Evolutionary conservation across 306 rosid species (phyloP), one percentile per base, ranked within the genome.

Genomic region (Ormosia semicastrata): DNA sequence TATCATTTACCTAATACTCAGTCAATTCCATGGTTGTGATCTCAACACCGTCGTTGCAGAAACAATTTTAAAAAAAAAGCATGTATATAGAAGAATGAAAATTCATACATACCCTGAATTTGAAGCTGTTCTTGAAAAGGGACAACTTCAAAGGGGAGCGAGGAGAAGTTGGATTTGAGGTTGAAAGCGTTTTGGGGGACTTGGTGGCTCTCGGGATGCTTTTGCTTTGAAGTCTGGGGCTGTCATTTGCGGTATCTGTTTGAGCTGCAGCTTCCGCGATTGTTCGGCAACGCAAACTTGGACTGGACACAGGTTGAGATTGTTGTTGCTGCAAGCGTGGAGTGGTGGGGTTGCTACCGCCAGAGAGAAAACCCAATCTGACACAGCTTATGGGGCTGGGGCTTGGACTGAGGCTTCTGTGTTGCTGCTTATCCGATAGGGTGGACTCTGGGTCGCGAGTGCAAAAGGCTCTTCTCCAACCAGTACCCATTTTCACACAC

Each of bases 401-500:
- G 43, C 85, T 90, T 0, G 93, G 85, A 18, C 92, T 89, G 0
- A 73, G 75, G 60, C 83, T 87, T 8, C 76, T 77, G 5, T 8
- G 49, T 9, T 82, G 87, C 3, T 82, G 85, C 73, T 88, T 88
- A 52, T 90, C 92, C 0, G 97, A 77, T 11, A 78, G 14, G 66
- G 71, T 78, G 4, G 91, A 84, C 12, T 89, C 92, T 32, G 92
- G 86, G 81, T 92, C 94, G 12, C 94, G 87, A 50, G 96, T 89
- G 85, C 99, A 95, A 72, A 95, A 95, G 8, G 97, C 97, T 86
- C 97, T 89, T 80, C 99, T 90, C 99, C 99, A 95, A 52, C 98
- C 94, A 6, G 94, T 93, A 41, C 97, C 97, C 99, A 95, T 93
- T 76, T 70, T 84, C 73, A 37, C 56, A 71, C 13, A 81, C 47